Evolutionary conservation across 2,329 filamentous ascomycete species (phyloP), one percentile per base, ranked within the genome.

Genomic region (Fusarium transvaalense): DNA sequence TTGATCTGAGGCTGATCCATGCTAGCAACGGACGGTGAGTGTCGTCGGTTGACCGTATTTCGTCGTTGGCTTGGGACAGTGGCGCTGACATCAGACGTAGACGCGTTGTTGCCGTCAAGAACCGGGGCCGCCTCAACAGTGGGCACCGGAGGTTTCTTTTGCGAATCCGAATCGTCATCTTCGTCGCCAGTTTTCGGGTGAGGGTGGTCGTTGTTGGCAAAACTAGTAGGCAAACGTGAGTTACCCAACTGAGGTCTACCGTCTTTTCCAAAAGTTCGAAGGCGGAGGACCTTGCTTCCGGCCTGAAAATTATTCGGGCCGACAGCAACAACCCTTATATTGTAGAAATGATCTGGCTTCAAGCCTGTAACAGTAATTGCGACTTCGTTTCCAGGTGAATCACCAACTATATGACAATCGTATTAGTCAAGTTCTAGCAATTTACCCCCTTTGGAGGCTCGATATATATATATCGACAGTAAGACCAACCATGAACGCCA

Each of bases 241-340:
- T 85, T 85, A 43, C 85, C 86, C 17, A 89, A 80, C 38, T 85
- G 82, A n/a, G 88, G 89, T 31, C 85, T 85, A 56, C 88, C 88
- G 78, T 91, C 89, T 71, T 82, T 84, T 76, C 83, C 86, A 77
- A 87, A 90, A 46, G 96, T 98, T 72, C 92, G 88, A 56, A 99
- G 84, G 56, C 96, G 91, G 68, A 98, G 90, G 37, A 97, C 89
- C 7, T 89, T 86, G 78, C 96, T 97, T 37, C 93, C 92, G 1
- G 94, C 93, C 76, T 97, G 93, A 74, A 98, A 98, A 78, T 96
- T 97, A 71, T 94, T 93, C 31, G 91, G 88, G 48, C 95, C 97
- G 55, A 97, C 91, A 38, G 95, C 93, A 71, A 97, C 92, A 55
- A 98, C 93, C 63, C 95, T 91, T 29, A 99, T 90, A 69, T 97